Conservation (phyloP, 116 monocot species). For the Phalaenopsis hybrid region DNA sequence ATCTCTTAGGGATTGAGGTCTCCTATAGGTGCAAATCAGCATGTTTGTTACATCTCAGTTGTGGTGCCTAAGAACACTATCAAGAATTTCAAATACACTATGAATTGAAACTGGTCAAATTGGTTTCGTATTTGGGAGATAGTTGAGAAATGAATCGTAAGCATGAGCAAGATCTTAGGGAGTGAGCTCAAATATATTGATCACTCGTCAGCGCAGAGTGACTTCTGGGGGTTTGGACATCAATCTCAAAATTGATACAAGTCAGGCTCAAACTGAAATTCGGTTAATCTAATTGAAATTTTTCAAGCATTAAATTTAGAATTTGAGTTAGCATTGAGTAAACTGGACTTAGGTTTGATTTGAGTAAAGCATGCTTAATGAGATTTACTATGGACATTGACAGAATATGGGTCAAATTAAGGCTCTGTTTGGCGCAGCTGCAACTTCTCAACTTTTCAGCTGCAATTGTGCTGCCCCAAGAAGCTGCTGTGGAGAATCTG, state of each 20-base stretch:
- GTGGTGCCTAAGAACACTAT: background rate
- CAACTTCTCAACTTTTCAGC: too few species aligned
- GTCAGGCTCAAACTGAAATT: background rate
- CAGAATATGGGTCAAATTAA: background rate
- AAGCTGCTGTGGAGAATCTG: too few species aligned
- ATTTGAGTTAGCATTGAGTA: too few species aligned
- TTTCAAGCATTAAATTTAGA: too few species aligned
- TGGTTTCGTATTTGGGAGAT: background rate
- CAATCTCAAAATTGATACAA: background rate
- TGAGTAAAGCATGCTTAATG: background rate
- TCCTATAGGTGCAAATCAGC: background rate
- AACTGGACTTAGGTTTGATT: background rate
- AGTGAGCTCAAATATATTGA: too few species aligned
- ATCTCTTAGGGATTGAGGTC: background rate
- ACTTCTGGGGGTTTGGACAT: too few species aligned
- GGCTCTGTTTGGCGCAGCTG: too few species aligned
- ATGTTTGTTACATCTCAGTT: background rate
- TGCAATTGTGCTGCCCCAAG: too few species aligned
- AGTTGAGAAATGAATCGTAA: too few species aligned
- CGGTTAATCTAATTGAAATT: background rate
- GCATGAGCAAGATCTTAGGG: too few species aligned
- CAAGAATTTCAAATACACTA: background rate
- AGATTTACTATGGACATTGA: background rate
- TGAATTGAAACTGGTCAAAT: background rate
- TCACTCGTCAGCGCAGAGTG: too few species aligned